phyloP scores from a whole-genome alignment of 805 yeast species.

The Candida dendrica region DNA sequence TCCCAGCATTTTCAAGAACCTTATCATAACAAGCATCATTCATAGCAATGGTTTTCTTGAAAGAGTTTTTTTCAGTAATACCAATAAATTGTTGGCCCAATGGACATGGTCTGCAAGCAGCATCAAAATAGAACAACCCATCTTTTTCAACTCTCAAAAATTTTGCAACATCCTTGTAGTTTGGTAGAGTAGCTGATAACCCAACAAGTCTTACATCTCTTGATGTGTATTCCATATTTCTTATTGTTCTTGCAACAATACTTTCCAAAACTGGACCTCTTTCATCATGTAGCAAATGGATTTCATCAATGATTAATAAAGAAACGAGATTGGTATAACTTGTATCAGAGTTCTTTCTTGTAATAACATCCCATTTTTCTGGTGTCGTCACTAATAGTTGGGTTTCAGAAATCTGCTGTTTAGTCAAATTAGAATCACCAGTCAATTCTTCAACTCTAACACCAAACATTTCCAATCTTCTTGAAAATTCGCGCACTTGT shows the following conservation, averaged over 20 bases:
- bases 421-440: slow-evolving; percentile 78
- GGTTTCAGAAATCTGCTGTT: slow-evolving; percentile 67
- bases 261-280: slow-evolving; percentile 94
- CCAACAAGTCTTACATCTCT: slow-evolving; percentile 68
- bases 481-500: slow-evolving; percentile 78
- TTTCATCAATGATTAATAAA: slow-evolving; percentile 81
- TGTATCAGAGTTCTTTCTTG: slow-evolving; percentile 69
- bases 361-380: slow-evolving; percentile 95
- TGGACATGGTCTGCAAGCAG: slow-evolving; percentile 88
- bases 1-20: slow-evolving; percentile 54
- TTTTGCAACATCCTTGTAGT: slow-evolving; percentile 77
- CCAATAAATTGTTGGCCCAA: slow-evolving; percentile 84
- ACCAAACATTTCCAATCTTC: slow-evolving; percentile 59
- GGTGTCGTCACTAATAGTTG: slow-evolving; percentile 91
- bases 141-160: slow-evolving; percentile 61
- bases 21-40: slow-evolving; percentile 87
- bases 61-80: slow-evolving; percentile 72
- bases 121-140: slow-evolving; percentile 76
- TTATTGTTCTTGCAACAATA: slow-evolving; percentile 68
- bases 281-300: slow-evolving; percentile 86
- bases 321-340: slow-evolving; percentile 59
- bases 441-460: slow-evolving; percentile 78
- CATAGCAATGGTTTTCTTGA: slow-evolving; percentile 74
- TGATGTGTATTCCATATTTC: slow-evolving; percentile 36
- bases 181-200: slow-evolving; percentile 88